Conservation (phyloP, 495 filamentous ascomycete species). For the Penicillium egyptiacum region DNA sequence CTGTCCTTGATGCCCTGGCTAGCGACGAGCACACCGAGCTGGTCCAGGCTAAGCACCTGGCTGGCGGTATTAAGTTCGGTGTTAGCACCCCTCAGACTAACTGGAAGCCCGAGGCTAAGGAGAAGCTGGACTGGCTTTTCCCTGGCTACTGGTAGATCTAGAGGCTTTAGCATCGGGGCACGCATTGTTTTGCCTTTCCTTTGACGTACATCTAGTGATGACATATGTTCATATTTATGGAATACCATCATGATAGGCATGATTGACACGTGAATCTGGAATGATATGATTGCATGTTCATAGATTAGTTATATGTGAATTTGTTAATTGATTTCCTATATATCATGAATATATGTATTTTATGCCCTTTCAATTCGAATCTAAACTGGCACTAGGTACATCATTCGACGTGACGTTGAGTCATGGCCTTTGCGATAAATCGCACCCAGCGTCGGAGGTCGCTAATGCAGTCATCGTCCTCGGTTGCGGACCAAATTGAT, state of each 20-base stretch:
- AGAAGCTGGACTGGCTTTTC: constrained; percentile 77
- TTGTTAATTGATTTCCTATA: neutral
- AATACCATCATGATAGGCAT: constrained; percentile 6
- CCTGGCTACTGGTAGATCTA: constrained; percentile 48
- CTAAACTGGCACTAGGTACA: neutral
- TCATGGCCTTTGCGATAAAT: no score
- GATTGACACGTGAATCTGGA: neutral
- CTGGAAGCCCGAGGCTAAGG: constrained; percentile 60
- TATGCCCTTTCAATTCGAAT: neutral
- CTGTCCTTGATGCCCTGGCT: constrained; percentile 81
- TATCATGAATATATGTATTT: neutral
- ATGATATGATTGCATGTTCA: neutral
- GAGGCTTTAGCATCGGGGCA: neutral
- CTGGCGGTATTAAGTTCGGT: constrained; percentile 59
- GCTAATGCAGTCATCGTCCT: no score
- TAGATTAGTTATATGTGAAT: no score
- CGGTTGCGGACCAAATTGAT: no score
- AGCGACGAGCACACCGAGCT: constrained; percentile 72
- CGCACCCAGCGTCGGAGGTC: no score
- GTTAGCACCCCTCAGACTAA: constrained; percentile 65
- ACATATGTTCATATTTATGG: constrained; percentile 10
- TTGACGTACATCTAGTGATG: neutral
- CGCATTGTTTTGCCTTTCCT: neutral
- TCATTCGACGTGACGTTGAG: neutral
- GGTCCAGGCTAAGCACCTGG: constrained; percentile 66